Evolutionary conservation across 139 green algal species (phyloP), one percentile per base, ranked within the genome.

Genomic region (Axilococcus clingmanii): DNA sequence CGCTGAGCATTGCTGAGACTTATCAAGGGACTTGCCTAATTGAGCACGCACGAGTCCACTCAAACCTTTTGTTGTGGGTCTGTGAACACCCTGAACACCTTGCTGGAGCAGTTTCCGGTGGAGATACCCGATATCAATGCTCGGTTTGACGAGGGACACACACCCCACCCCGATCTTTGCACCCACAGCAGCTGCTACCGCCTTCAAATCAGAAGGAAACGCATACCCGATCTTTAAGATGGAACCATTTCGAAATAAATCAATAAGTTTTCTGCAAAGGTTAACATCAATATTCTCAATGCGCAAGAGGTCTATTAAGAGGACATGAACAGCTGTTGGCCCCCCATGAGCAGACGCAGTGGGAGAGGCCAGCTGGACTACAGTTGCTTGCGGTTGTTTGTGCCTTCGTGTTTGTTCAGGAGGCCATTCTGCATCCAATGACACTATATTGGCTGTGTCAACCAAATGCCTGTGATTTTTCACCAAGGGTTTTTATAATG

Each of bases 11-110:
- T 81, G 73, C 52, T 60, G 51, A 11, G 15, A 33, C 54, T 81
- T 81, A 64, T 81, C 73, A 41, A 81, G 47, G 2, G 47, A 36
- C 19, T 25, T 3, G 9, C 61, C 71, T 34, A 81, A 45, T 38
- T 74, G 54, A 19, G 58, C 44, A 4, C 50, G 36, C 20, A 66
- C 41, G 17, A 81, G 20, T 1, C 37, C 55, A 20, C 64, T 63
- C 36, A 80, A 43, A 5, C 72, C 71, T 6, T 20, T 52, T 27
- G 34, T 40, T 6, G 29, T 31, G 5, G 40, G 48, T 57, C 68
- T 48, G 23, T 8, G 11, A 34, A 72, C 55, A 25, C 52, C 59
- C 0, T 43, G 40, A 8, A 32, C 43, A 14, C 30, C n/a, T 7
- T 34, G 55, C n/a, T 37, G 38, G 19, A 47, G 37, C 24, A 72